These are phyloP conservation scores for Metschnikowia gruessii DNA, from an alignment of 805 yeast species.

Conservation along the genomic window DNA sequence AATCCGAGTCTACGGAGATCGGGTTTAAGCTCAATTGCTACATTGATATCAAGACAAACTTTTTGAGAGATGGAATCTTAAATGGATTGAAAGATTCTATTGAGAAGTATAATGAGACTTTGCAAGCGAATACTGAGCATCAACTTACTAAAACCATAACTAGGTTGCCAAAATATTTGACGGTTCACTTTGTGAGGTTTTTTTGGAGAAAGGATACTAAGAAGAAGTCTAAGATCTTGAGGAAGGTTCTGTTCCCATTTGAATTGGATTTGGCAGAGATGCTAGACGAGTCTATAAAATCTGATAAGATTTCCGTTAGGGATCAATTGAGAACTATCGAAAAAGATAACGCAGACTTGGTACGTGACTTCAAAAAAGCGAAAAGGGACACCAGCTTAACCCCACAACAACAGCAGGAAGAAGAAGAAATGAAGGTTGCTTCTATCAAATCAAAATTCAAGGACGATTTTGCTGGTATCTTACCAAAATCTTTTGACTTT, in stretches of 20 bases:
- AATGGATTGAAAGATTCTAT: conserved; percentile 72
- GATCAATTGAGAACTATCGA: conserved; percentile 76
- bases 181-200: conserved; percentile 91
- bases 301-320: conserved; percentile 64
- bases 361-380: conserved; percentile 68
- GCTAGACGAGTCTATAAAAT: conserved; percentile 72
- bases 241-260: conserved; percentile 94
- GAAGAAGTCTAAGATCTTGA: conserved; percentile 87
- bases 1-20: conserved; percentile 39
- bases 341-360: conserved; percentile 67
- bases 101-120: conserved; percentile 70
- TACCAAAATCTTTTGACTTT: conserved; percentile 33
- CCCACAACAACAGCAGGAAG: conserved; percentile 55
- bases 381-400: conserved; percentile 38
- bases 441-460: conserved; percentile 51
- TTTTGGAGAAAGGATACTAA: conserved; percentile 93
- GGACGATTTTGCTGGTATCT: conserved; percentile 41
- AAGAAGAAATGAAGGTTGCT: conserved; percentile 48
- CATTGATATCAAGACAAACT: conserved; percentile 80
- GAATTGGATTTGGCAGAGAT: conserved; percentile 85
- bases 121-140: conserved; percentile 70
- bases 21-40: conserved; percentile 84
- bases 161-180: conserved; percentile 80
- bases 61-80: conserved; percentile 78
- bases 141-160: conserved; percentile 60